These are phyloP conservation scores for Wickerhamiella brachini DNA, from an alignment of 805 yeast genomes.

Conservation along the genomic window DNA sequence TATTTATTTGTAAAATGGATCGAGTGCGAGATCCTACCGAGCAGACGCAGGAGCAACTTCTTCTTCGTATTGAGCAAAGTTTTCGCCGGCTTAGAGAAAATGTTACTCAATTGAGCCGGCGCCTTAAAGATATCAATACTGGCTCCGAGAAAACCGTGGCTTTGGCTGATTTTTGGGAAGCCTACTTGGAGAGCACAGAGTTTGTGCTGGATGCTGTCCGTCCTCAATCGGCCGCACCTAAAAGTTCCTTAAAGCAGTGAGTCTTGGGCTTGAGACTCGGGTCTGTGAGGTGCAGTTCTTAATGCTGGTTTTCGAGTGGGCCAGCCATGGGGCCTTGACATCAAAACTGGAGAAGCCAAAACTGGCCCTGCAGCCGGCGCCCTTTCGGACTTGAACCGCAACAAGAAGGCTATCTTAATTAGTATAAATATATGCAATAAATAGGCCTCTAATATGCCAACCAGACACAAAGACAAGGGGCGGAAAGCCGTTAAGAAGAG, in stretches of 20 bases:
- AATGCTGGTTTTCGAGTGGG: too few relatives aligned
- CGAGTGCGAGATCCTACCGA: background rate
- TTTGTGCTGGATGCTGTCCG: background rate
- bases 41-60: background rate
- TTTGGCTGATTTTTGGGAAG: background rate
- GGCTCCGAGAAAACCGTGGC: background rate
- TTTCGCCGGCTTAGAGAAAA: slow-evolving; percentile 1
- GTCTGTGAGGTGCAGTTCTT: too few relatives aligned
- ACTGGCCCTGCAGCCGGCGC: too few relatives aligned
- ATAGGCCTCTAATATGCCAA: background rate
- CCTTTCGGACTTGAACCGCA: too few relatives aligned
- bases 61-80: background rate
- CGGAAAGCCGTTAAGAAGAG: slow-evolving; percentile 31
- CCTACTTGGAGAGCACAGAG: background rate
- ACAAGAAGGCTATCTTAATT: background rate
- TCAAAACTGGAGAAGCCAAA: too few relatives aligned
- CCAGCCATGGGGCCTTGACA: too few relatives aligned
- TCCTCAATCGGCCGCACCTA: too few relatives aligned
- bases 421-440: background rate
- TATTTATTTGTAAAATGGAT: background rate
- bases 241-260: too few relatives aligned
- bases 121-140: background rate
- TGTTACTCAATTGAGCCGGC: background rate
- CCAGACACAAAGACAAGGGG: too few relatives aligned
- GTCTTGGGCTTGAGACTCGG: too few relatives aligned